A percentile compares a stretch with the other conserved stretches of the same genome.
phyloP scores from a whole-genome alignment of 768 basidiomycete species.

The Mycena capillaripes region DNA sequence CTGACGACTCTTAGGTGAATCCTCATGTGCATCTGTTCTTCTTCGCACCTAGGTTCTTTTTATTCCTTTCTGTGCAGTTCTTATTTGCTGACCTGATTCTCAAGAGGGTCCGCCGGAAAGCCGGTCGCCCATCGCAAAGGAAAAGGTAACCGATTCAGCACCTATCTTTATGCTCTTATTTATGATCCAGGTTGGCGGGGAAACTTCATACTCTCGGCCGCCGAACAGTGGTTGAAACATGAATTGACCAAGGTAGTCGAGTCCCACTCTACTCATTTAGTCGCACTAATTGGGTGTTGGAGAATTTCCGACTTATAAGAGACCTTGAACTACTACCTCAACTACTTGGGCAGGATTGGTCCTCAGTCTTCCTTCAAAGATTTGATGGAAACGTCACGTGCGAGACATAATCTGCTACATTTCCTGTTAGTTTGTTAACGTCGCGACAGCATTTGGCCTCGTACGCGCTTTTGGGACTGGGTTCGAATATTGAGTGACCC shows the following conservation, averaged over 20 bases:
- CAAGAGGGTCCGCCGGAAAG: conserved; percentile 86
- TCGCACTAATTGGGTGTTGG: not conserved
- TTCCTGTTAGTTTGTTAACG: conserved; percentile 39
- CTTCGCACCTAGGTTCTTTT: conserved; percentile 78
- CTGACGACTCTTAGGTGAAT: conserved; percentile 78
- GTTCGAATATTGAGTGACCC: conserved; percentile 88
- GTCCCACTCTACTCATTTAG: too few relatives aligned
- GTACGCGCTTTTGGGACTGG: conserved; percentile 90
- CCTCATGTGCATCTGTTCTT: conserved; percentile 94
- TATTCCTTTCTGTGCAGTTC: not conserved
- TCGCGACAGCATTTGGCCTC: conserved; percentile 80
- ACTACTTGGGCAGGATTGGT: conserved; percentile 95
- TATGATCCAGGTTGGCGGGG: conserved; percentile 85
- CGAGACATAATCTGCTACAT: conserved; percentile 42
- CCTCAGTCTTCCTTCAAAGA: conserved; percentile 93
- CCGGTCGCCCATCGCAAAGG: conserved; percentile 96
- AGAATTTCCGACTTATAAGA: conserved; percentile 78
- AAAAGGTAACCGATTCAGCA: conserved; percentile 67
- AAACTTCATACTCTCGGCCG: conserved; percentile 89
- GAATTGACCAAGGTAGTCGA: conserved; percentile 94
- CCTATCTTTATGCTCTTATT: not conserved
- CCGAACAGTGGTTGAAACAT: conserved; percentile 95
- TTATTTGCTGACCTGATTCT: not conserved
- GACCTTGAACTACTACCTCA: conserved; percentile 97
- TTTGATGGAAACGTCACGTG: conserved; percentile 93